Conservation (phyloP, 345 rosid genomes). For the Ailanthus altissimus region DNA sequence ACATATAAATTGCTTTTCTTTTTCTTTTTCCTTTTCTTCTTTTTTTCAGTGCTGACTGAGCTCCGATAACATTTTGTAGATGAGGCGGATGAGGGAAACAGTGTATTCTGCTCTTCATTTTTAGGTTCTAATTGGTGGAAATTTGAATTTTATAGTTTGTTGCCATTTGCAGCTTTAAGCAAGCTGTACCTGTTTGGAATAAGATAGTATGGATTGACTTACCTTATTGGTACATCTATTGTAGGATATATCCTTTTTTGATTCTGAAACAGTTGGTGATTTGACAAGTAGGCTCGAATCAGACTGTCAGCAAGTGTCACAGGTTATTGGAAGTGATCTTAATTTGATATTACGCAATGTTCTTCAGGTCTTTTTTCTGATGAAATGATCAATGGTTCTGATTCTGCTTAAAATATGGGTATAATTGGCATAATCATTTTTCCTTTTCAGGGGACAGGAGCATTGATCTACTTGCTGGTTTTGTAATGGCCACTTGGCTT, state of each 20-base stretch:
- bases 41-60: slow-evolving; percentile 13
- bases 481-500: slow-evolving; percentile 88
- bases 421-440: slow-evolving; percentile 29
- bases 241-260: slow-evolving; percentile 94
- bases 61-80: slow-evolving; percentile 44
- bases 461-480: slow-evolving; percentile 77
- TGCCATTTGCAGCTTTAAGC: slow-evolving; percentile 16
- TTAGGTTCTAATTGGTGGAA: slow-evolving; percentile 56
- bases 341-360: slow-evolving; percentile 81
- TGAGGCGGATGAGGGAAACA: slow-evolving; percentile 94
- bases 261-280: slow-evolving; percentile 93
- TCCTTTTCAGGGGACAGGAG: slow-evolving; percentile 74
- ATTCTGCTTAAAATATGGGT: slow-evolving; percentile 16
- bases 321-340: slow-evolving; percentile 90
- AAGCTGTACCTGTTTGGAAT: slow-evolving; percentile 19
- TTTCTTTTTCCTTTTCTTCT: not conserved
- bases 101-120: slow-evolving; percentile 83
- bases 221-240: slow-evolving; percentile 24
- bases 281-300: slow-evolving; percentile 98
- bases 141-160: slow-evolving; percentile 13
- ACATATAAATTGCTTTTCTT: not conserved
- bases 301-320: slow-evolving; percentile 97
- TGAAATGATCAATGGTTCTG: not conserved
- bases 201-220: slow-evolving; percentile 2
- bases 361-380: slow-evolving; percentile 67